These are phyloP conservation scores for Phytophthora constricta DNA, from an alignment of 352 stramenopile genomes.

Conservation along the genomic window DNA sequence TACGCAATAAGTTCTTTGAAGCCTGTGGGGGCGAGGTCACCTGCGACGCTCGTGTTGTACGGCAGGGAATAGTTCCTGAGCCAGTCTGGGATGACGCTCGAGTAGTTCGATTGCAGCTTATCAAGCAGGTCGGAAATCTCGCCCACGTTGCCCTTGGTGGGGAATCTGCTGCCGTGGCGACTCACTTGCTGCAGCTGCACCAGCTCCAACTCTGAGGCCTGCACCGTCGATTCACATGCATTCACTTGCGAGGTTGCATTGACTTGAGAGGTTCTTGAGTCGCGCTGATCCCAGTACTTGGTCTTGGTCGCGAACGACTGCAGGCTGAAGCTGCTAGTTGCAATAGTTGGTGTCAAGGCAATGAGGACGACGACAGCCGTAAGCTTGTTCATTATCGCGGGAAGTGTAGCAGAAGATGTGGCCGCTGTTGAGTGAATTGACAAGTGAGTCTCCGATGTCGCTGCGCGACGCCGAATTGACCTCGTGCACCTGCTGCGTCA, in stretches of 20 bases:
- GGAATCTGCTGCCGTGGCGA: slow-evolving; percentile 69
- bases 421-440: too few species aligned
- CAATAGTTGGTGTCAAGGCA: background rate
- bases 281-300: slow-evolving; percentile 61
- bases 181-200: slow-evolving; percentile 66
- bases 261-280: slow-evolving; percentile 31
- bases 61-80: slow-evolving; percentile 64
- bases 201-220: slow-evolving; percentile 47
- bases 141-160: slow-evolving; percentile 53
- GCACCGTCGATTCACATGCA: slow-evolving; percentile 19
- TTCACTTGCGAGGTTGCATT: slow-evolving; percentile 36
- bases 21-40: slow-evolving; percentile 43
- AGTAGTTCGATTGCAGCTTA: slow-evolving; percentile 53
- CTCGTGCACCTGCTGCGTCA: too few species aligned
- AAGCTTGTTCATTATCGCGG: background rate
- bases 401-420: background rate
- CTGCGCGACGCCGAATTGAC: too few species aligned
- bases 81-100: slow-evolving; percentile 50
- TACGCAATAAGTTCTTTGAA: slow-evolving; percentile 45
- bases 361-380: slow-evolving; percentile 11
- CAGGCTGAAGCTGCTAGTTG: background rate
- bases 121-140: slow-evolving; percentile 52
- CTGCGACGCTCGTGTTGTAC: slow-evolving; percentile 62
- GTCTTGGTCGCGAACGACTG: slow-evolving; percentile 62
- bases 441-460: too few species aligned